These are phyloP conservation scores for Ophiostoma populinum DNA, from an alignment of 2,329 filamentous ascomycete species.

Conservation along the genomic window DNA sequence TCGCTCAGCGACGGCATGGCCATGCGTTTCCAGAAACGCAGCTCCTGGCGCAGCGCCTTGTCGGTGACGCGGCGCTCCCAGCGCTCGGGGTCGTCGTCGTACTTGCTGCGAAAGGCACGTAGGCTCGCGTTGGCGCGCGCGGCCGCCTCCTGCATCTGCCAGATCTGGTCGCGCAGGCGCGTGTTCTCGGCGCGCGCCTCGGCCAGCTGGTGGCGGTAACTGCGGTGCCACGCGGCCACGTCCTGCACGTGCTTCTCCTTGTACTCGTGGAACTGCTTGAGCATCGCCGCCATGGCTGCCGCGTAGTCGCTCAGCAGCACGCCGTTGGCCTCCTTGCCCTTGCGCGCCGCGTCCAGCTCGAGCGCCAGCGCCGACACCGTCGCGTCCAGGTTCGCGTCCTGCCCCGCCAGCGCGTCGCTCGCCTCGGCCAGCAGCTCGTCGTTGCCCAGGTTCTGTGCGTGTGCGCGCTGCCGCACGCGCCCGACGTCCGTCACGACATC, in stretches of 20 bases:
- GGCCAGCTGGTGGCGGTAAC: constrained; percentile 46
- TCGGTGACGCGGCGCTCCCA: constrained; percentile 37
- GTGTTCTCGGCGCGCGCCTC: constrained; percentile 48
- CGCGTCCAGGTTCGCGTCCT: constrained; percentile 32
- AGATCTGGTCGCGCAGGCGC: constrained; percentile 45
- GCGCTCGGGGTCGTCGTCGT: constrained; percentile 36
- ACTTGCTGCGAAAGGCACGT: constrained; percentile 36
- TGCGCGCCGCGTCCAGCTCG: constrained; percentile 43
- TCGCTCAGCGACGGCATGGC: constrained; percentile 42
- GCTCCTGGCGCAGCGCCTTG: constrained; percentile 35
- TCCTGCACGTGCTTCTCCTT: constrained; percentile 45
- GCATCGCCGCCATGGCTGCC: constrained; percentile 35
- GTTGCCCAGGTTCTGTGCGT: constrained; percentile 33
- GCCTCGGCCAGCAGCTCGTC: constrained; percentile 40
- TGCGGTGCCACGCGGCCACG: constrained; percentile 46
- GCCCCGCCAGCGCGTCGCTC: constrained; percentile 34
- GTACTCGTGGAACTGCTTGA: constrained; percentile 48
- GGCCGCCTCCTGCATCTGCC: constrained; percentile 47
- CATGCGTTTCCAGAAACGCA: constrained; percentile 50
- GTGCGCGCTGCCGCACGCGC: constrained; percentile 39
- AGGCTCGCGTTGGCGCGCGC: constrained; percentile 38
- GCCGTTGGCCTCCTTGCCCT: constrained; percentile 43
- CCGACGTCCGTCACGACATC: constrained; percentile 47
- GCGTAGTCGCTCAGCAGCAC: constrained; percentile 40
- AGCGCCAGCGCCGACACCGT: constrained; percentile 44